Evolutionary conservation across 1,139 yeast genomes (phyloP).

Genomic region (Hanseniaspora uvarum): DNA sequence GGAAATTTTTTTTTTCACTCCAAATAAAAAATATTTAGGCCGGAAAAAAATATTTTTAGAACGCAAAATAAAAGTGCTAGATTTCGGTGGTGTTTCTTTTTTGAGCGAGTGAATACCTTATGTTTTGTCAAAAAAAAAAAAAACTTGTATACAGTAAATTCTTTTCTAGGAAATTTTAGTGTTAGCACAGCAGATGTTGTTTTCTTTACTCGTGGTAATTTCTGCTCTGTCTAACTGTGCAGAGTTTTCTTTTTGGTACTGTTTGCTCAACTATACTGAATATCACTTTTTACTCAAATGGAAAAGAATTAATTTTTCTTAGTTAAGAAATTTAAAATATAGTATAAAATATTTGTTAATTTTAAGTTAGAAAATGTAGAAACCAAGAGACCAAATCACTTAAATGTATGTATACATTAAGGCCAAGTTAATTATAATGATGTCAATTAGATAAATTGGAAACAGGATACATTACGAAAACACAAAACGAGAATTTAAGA

Average conservation of each 20-base stretch:
- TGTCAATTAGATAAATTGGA: not conserved
- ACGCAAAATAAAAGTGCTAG: not conserved
- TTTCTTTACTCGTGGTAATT: too few relatives aligned
- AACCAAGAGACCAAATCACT: constrained; percentile 15
- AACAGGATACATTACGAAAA: not conserved
- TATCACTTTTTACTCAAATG: not conserved
- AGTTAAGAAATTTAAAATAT: not conserved
- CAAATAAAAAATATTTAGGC: not conserved
- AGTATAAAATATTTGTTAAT: too few relatives aligned
- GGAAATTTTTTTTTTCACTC: not conserved
- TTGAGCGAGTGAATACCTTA: not conserved
- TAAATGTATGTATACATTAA: constrained; percentile 11
- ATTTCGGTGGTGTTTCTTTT: not conserved
- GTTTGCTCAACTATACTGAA: not conserved
- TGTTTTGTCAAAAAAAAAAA: not conserved
- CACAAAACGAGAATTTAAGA: not conserved
- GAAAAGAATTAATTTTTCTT: not conserved
- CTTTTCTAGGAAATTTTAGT: not conserved
- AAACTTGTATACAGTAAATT: not conserved
- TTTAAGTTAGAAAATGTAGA: not conserved
- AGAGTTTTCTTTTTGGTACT: not conserved
- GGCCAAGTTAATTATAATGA: not conserved
- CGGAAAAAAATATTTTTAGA: not conserved
- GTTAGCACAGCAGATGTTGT: not conserved
- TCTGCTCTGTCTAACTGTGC: not conserved